Base-by-base conservation (phyloP, 2,329 filamentous ascomycete species). In the Verticillium nonalfalfae region DNA sequence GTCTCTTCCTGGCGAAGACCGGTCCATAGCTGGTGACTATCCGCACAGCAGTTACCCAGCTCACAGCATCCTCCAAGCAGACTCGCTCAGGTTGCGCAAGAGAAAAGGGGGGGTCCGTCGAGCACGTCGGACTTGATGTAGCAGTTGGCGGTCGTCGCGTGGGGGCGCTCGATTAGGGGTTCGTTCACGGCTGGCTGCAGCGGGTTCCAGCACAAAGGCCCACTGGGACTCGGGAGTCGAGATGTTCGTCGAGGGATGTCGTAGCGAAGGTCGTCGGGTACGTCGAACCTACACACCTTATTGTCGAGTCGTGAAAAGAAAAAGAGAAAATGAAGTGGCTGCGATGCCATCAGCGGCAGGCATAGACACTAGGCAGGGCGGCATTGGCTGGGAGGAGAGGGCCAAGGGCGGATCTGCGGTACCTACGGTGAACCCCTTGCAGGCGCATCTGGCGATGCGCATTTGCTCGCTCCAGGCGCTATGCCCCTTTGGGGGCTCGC, bases 11-110 rank as follows among this genome's bases (percentile, higher is more conserved):
- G 70, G 69, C 61, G 71, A 69, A 67, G 75, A 75, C 60, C 72
- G 73, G 66, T 77, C 79, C 78, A 80, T 79, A 64, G 54, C 54
- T 56, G 13, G 54, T 56, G 31, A 56, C 54, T 56, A 35, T 33
- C 26, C 54, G 26, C 54, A 7, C 54, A 56, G 45, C 45, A 50
- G 21, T 50, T 18, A 18, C 45, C 45, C 45, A 50, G 45, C 18
- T 50, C 45, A 50, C 45, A 50, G 45, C 45, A 50, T 50, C n/a
- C 45, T 50, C 18, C 45, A 21, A 26, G 3, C 7, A 26, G 45
- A 50, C 9, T 50, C 18, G 45, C 15, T 50, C 45, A 18, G 11
- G 21, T 18, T 50, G 7, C 26, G 26, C 18, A 21, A 21, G 18
- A 50, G n/a, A 50, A 50, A n/a, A 9, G 45, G 45, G n/a, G 6